Percentiles rank a stretch among this genome's conserved stretches.
Conservation (phyloP, 164 flowering plant genomes). For the Macadamia integrifolia region DNA sequence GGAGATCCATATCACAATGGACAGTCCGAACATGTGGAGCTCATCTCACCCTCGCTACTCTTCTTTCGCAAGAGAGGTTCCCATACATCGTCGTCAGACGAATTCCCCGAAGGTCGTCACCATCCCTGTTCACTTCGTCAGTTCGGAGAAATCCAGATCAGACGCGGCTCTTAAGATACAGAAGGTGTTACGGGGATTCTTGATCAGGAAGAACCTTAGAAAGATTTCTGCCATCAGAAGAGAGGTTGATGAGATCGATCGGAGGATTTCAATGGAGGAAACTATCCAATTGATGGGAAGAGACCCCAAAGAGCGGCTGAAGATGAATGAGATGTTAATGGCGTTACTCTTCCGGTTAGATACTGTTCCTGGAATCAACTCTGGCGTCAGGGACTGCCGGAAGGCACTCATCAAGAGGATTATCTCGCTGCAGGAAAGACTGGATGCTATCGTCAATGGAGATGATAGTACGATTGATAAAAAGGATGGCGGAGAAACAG, state of each 20-base stretch:
- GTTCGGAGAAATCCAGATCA: conserved; percentile 21
- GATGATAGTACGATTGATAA: neutral
- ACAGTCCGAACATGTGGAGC: conserved; percentile 13
- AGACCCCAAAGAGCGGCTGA: conserved; percentile 50
- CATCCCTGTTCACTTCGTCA: conserved; percentile 47
- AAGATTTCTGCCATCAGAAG: conserved; percentile 31
- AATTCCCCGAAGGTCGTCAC: conserved; percentile 35
- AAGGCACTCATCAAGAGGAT: conserved; percentile 54
- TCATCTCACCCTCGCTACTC: conserved; percentile 15
- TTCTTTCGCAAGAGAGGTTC: neutral
- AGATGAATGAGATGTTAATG: conserved; percentile 60
- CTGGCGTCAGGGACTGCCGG: conserved; percentile 53
- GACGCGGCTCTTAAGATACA: conserved; percentile 54
- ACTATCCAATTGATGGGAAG: conserved; percentile 31
- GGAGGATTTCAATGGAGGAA: conserved; percentile 26
- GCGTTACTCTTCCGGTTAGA: conserved; percentile 55
- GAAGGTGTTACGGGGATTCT: conserved; percentile 56
- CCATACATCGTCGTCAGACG: conserved; percentile 4
- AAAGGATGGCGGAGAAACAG: conserved; percentile 1
- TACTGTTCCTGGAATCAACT: conserved; percentile 48
- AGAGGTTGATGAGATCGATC: conserved; percentile 48
- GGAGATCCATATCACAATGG: conserved; percentile 12
- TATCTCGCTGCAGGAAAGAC: conserved; percentile 55
- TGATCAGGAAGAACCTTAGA: conserved; percentile 51
- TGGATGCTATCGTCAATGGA: conserved; percentile 31